Evolutionary conservation across 768 basidiomycete species (phyloP), one percentile per base, ranked within the genome.

Genomic region (Tephrocybe sp.): DNA sequence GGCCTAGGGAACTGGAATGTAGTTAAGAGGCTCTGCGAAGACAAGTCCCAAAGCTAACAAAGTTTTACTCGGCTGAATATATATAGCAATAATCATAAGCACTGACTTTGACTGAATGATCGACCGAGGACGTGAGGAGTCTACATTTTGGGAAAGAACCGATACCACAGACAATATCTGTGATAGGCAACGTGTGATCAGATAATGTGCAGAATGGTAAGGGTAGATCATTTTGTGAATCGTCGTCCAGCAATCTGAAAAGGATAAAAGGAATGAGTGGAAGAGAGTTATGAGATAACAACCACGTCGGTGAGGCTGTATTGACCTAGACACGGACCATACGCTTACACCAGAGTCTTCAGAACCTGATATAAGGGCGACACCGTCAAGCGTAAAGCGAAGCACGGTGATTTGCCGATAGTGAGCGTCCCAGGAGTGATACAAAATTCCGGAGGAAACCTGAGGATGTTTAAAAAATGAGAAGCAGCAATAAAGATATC

Each of bases 391-490:
- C 8, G 92, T 89, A 64, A 98, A 98, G 35, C 80, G 82, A 2
- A 98, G 69, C 8, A 87, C 85, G 52, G 82, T 89, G 44, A 98
- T 80, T 63, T 84, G 78, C 50, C 96, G 89, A 70, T 98, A 99
- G 67, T 98, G 96, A 15, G 95, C 95, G 52, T 98, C 95, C 84
- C 94, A 94, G 0, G 89, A 80, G 57, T 87, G 84, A 73, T 85
- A 92, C 38, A 98, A 72, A 45, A 95, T 85, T n/a, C 95, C 95
- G n/a, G 95, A 97, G 9, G 88, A 76, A 56, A 92, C 76, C 93
- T 97, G 69, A 52, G 47, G 16, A 28, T 13, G 35, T 56, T 47
- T 36, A 51, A 47, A 41, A 31, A 46, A 25, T 9, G 26, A 3
- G n/a, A 28, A 24, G 13, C 16, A 15, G 19, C 18, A 19, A 19